phyloP scores from a whole-genome alignment of 2,329 filamentous ascomycete genomes.

The Ophiostoma sp. region DNA sequence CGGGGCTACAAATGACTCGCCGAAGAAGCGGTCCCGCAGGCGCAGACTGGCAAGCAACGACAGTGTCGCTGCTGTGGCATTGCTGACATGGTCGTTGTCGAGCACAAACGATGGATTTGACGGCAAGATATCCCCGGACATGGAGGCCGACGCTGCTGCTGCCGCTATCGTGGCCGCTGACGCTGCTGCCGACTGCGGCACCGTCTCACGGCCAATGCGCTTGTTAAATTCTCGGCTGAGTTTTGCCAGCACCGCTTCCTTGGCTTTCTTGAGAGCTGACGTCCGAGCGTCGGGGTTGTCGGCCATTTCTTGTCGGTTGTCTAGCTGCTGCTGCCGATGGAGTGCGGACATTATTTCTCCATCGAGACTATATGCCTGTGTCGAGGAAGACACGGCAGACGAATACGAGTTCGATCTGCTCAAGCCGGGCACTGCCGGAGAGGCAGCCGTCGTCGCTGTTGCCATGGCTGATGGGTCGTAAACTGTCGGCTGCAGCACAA shows the following conservation, averaged over 20 bases:
- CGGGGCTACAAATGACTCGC: conserved; percentile 20
- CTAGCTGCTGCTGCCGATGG: conserved; percentile 52
- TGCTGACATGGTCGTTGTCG: not conserved
- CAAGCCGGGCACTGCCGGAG: not conserved
- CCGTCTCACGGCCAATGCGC: conserved; percentile 26
- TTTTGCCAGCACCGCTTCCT: conserved; percentile 55
- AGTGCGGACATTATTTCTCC: conserved; percentile 50
- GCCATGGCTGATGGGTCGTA: conserved; percentile 43
- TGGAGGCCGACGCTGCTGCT: conserved; percentile 21
- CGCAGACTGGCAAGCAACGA: conserved; percentile 36
- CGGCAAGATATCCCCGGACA: conserved; percentile 29
- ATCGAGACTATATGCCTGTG: not conserved
- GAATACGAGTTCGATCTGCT: conserved; percentile 16
- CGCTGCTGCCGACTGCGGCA: conserved; percentile 15
- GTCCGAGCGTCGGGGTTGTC: conserved; percentile 52
- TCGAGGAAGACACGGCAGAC: conserved; percentile 12
- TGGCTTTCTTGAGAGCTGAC: conserved; percentile 53
- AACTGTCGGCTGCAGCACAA: conserved; percentile 51
- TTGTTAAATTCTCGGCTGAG: conserved; percentile 48
- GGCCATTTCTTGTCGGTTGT: conserved; percentile 39
- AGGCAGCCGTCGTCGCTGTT: conserved; percentile 8
- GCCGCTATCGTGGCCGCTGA: conserved; percentile 20
- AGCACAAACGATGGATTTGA: not conserved
- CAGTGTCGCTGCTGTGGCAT: conserved; percentile 28
- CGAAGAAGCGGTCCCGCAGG: conserved; percentile 42